Base-by-base conservation (phyloP, 2,329 filamentous ascomycete species). In the Colletotrichum tofieldiae region DNA sequence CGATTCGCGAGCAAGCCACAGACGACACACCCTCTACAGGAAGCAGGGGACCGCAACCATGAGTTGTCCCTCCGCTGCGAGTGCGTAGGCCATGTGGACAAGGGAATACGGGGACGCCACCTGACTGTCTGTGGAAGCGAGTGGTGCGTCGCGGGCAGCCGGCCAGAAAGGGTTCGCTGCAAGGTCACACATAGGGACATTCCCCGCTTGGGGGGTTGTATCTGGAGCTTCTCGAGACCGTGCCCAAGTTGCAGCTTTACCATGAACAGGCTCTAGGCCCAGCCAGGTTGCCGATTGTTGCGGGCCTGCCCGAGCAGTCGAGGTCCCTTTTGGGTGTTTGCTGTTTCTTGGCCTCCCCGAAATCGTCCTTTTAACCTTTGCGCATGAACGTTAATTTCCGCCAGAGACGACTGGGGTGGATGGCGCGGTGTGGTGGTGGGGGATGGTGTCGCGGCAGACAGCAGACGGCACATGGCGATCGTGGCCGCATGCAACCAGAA, bases 311-410 rank as follows among this genome's bases (percentile, higher is more conserved):
- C 18, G 26, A 29, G 41, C 16, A 20, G 11, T 26, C n/a, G 29
- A 18, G 3, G 41, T 45, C 26, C 16, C n/a, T 29, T 52, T 63
- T 8, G 18, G 5, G 23, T 43, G 8, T 43, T 41, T 26, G 3
- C 7, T 12, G 12, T 32, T 29, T 18, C n/a, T 37, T 35, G 47
- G 18, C 23, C 26, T n/a, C 12, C 3, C n/a, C 47, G 43, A 29
- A 64, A 45, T 6, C 18, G 41, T 47, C 26, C 23, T 32, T 59
- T 29, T 29, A 35, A 51, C 32, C 35, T 60, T 52, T 23, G 37
- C 54, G 61, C 67, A 65, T 65, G 20, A 55, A 67, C 18, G 49
- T 56, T 65, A 62, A 71, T 67, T 41, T 67, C 63, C 49, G 63
- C 35, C 67, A 66, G 45, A 70, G 52, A 39, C n/a, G n/a, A 65